phyloP scores from a whole-genome alignment of 2,329 filamentous ascomycete genomes.

The Metarhizium guizhouense region DNA sequence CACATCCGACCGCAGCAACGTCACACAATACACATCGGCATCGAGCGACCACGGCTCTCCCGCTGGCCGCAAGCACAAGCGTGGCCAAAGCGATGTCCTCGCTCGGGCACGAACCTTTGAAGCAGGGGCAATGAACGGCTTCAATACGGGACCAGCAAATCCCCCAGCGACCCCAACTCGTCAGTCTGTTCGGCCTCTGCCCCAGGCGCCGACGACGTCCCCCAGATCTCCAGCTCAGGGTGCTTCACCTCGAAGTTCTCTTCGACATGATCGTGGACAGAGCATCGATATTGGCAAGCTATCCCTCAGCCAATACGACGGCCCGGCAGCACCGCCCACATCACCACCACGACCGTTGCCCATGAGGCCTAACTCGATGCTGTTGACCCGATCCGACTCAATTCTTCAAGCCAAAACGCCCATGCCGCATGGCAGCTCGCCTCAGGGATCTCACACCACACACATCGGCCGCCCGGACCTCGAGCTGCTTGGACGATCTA shows the following conservation, averaged over 20 bases:
- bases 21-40: conserved; percentile 58
- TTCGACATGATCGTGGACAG: conserved; percentile 48
- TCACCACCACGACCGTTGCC: conserved; percentile 32
- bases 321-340: conserved; percentile 27
- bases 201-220: conserved; percentile 50
- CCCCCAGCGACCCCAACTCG: conserved; percentile 65
- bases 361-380: conserved; percentile 51
- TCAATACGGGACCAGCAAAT: conserved; percentile 44
- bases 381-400: conserved; percentile 49
- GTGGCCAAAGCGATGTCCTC: conserved; percentile 64
- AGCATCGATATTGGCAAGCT: conserved; percentile 54
- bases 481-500: conserved; percentile 74
- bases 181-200: conserved; percentile 67
- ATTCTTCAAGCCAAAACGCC: conserved; percentile 28
- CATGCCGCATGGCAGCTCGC: conserved; percentile 20
- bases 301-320: conserved; percentile 37
- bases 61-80: conserved; percentile 47
- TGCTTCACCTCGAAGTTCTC: conserved; percentile 11
- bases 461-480: conserved; percentile 62
- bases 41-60: conserved; percentile 47
- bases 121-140: conserved; percentile 31
- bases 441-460: conserved; percentile 25
- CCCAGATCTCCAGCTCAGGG: conserved; percentile 27
- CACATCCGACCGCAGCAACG: conserved; percentile 47
- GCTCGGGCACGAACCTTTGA: conserved; percentile 43